Conservation (phyloP, 352 stramenopile genomes). For the Aphanomyces invadans region DNA sequence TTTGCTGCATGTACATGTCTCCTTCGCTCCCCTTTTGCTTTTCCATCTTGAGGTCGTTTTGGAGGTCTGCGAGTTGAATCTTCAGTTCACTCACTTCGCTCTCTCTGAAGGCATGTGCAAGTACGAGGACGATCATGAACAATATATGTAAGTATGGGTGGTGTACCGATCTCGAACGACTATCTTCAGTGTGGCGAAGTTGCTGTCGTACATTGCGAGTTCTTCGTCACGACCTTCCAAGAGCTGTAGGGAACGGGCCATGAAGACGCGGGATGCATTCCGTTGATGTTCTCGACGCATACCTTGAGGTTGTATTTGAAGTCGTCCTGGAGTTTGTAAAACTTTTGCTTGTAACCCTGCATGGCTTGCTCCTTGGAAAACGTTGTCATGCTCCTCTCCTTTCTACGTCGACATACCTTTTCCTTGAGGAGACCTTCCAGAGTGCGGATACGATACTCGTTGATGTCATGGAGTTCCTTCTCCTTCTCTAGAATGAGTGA, state of each 20-base stretch:
- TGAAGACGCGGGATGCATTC: neutral
- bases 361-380: constrained; percentile 34
- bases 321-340: constrained; percentile 85
- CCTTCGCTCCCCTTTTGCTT: constrained; percentile 39
- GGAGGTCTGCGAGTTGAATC: constrained; percentile 44
- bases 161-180: constrained; percentile 56
- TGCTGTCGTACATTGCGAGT: constrained; percentile 78
- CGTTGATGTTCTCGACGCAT: neutral
- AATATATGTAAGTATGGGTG: constrained; percentile 10
- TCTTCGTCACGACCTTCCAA: constrained; percentile 87
- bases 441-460: constrained; percentile 83
- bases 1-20: constrained; percentile 52
- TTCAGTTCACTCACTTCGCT: constrained; percentile 57
- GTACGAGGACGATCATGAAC: neutral
- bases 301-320: constrained; percentile 91
- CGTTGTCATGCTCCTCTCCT: neutral
- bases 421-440: constrained; percentile 70
- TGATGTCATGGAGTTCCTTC: constrained; percentile 89
- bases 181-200: constrained; percentile 70
- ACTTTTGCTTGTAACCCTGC: constrained; percentile 55
- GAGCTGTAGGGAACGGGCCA: constrained; percentile 29
- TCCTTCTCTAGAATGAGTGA: constrained; percentile 87
- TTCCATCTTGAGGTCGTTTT: constrained; percentile 41
- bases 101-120: constrained; percentile 26
- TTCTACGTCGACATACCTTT: constrained; percentile 34